A percentile compares a stretch with the other conserved stretches of the same genome.
These are phyloP conservation scores for Malus hybrid DNA, from an alignment of 331 rosid genomes.

Conservation along the genomic window DNA sequence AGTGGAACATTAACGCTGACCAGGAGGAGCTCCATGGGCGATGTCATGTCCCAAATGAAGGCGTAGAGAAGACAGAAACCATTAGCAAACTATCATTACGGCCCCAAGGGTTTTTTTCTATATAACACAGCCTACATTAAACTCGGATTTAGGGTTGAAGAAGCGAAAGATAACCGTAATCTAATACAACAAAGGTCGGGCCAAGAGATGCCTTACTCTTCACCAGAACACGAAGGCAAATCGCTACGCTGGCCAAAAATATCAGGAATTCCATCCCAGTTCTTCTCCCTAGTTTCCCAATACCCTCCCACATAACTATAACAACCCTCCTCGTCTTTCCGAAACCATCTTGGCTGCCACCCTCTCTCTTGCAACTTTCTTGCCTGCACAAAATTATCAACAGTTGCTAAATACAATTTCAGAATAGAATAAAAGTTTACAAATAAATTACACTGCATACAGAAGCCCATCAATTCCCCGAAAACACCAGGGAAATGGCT, in stretches of 20 bases:
- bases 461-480: background rate
- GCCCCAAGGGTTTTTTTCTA: slow-evolving; percentile 8
- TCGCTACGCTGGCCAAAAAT: slow-evolving; percentile 71
- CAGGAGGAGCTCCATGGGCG: background rate
- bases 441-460: background rate
- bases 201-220: slow-evolving; percentile 22
- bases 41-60: background rate
- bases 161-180: slow-evolving; percentile 11
- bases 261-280: slow-evolving; percentile 79
- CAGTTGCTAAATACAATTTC: slow-evolving; percentile 1
- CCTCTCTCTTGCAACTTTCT: slow-evolving; percentile 97
- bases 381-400: slow-evolving; percentile 49
- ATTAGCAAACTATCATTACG: slow-evolving; percentile 1
- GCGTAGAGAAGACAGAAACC: too few species aligned
- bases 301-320: slow-evolving; percentile 78
- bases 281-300: slow-evolving; percentile 86
- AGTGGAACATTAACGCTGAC: background rate
- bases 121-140: slow-evolving; percentile 27
- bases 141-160: slow-evolving; percentile 14
- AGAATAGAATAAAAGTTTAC: background rate
- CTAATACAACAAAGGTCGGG: slow-evolving; percentile 7
- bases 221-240: slow-evolving; percentile 58
- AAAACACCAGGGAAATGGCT: background rate
- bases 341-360: slow-evolving; percentile 98
- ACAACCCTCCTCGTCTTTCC: slow-evolving; percentile 80